Evolutionary conservation across 2,329 filamentous ascomycete genomes (phyloP).

Genomic region (Thielaviopsis ethacetica): DNA sequence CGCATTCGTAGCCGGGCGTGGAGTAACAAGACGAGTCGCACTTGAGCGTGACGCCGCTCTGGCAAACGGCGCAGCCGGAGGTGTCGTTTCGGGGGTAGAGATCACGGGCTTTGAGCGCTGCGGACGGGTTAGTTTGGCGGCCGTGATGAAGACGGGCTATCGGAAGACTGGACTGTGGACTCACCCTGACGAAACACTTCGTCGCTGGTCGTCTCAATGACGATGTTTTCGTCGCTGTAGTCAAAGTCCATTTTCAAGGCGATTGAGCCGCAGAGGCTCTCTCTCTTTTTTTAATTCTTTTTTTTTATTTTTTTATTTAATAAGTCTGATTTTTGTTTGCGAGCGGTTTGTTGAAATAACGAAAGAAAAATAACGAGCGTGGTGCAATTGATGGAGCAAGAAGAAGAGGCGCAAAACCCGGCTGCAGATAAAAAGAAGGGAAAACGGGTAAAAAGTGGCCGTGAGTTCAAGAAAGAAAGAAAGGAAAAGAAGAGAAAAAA

Average conservation of each 20-base stretch:
- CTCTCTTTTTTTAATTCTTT: not conserved
- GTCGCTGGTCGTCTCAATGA: constrained; percentile 13
- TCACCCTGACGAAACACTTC: constrained; percentile 12
- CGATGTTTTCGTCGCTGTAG: constrained; percentile 5
- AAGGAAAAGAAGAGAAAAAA: not conserved
- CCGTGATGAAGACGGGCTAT: no score
- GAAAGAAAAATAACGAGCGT: not conserved
- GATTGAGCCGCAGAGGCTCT: not conserved
- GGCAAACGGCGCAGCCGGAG: constrained; percentile 12
- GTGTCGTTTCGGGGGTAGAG: constrained; percentile 12
- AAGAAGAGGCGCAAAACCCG: not conserved
- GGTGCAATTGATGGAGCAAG: not conserved
- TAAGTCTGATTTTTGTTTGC: not conserved
- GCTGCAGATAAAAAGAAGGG: constrained; percentile 15
- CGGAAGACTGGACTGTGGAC: no score
- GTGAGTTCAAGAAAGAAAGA: constrained; percentile 14
- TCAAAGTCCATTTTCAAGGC: constrained; percentile 7
- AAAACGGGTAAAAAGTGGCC: constrained; percentile 16
- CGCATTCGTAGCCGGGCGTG: constrained; percentile 11
- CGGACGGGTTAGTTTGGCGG: not conserved
- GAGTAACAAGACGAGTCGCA: constrained; percentile 13
- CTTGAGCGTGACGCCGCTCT: constrained; percentile 10
- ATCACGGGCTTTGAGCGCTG: constrained; percentile 13
- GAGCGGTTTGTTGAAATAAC: not conserved
- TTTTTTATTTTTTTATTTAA: not conserved